phyloP scores from a whole-genome alignment of 352 stramenopile species.

The Globisporangium recalcitrans region DNA sequence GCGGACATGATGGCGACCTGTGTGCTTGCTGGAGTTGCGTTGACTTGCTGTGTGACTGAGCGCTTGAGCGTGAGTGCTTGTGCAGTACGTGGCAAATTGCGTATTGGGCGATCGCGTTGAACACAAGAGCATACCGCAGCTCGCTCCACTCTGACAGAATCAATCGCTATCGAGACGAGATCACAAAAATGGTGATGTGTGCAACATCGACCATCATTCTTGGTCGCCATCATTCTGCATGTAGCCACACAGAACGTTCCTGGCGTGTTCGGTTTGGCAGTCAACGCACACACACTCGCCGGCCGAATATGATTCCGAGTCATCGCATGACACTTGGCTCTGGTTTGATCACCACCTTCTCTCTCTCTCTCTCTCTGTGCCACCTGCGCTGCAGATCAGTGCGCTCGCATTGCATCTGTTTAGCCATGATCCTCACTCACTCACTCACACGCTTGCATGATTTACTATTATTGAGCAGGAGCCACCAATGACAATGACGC shows the following conservation, averaged over 20 bases:
- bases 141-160: too few relatives aligned
- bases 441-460: background rate
- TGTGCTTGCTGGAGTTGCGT: too few relatives aligned
- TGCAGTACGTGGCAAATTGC: constrained; percentile 2
- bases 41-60: too few relatives aligned
- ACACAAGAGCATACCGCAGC: too few relatives aligned
- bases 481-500: too few relatives aligned
- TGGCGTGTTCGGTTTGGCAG: constrained; percentile 1
- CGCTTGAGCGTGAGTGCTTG: background rate
- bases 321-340: too few relatives aligned
- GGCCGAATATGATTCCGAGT: too few relatives aligned
- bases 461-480: background rate
- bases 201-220: background rate
- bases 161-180: too few relatives aligned
- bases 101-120: background rate
- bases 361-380: too few relatives aligned
- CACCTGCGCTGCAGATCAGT: too few relatives aligned
- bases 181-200: background rate
- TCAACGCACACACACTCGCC: background rate
- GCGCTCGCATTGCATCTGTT: too few relatives aligned
- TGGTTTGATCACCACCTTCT: too few relatives aligned
- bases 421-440: background rate
- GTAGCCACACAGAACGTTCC: constrained; percentile 3
- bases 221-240: background rate
- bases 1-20: background rate